Evolutionary conservation across 306 rosid species (phyloP).

Genomic region (Lupinus albus): DNA sequence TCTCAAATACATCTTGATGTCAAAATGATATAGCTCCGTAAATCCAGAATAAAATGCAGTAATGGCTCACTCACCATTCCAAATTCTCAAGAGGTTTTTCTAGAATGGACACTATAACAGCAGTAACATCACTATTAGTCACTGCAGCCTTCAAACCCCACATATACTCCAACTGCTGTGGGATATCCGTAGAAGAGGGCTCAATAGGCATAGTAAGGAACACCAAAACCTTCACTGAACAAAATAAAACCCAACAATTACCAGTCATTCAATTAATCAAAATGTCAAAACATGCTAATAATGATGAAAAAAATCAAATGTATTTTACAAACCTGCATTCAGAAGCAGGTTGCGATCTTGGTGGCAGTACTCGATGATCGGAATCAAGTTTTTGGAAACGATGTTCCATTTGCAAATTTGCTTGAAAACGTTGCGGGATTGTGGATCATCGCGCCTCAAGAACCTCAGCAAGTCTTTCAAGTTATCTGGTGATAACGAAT

Average conservation of each 20-base stretch:
- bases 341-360: constrained; percentile 71
- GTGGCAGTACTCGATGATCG: constrained; percentile 68
- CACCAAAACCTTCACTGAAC: constrained; percentile 84
- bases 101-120: constrained; percentile 65
- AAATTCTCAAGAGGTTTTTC: constrained; percentile 88
- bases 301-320: not conserved
- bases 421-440: constrained; percentile 78
- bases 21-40: too few relatives aligned
- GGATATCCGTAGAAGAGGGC: constrained; percentile 64
- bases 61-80: constrained; percentile 63
- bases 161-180: constrained; percentile 80
- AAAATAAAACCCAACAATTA: constrained; percentile 23
- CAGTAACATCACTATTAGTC: constrained; percentile 61
- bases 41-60: not conserved
- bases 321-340: constrained; percentile 55
- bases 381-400: constrained; percentile 71
- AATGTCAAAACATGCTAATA: not conserved
- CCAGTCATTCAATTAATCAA: not conserved
- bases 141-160: constrained; percentile 82
- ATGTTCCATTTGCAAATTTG: constrained; percentile 90
- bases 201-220: constrained; percentile 93
- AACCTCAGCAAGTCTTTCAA: constrained; percentile 89
- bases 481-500: constrained; percentile 56
- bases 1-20: too few relatives aligned
- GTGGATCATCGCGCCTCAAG: constrained; percentile 90